Evolutionary conservation across 2,329 filamentous ascomycete species (phyloP).

Genomic region (Fusarium udum): DNA sequence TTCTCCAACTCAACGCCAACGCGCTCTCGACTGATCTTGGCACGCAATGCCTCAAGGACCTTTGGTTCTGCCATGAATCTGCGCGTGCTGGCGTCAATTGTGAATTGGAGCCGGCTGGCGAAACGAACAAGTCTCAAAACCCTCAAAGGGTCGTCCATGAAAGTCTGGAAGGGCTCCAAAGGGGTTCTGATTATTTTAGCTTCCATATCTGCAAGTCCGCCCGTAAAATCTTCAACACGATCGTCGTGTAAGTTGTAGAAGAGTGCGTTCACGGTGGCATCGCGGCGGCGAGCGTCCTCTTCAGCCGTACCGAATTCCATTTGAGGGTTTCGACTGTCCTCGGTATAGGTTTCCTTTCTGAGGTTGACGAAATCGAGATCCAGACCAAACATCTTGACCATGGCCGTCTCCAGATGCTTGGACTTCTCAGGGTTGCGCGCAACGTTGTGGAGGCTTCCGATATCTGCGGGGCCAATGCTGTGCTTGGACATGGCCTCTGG

Average conservation of each 20-base stretch:
- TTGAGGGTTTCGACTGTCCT: slow-evolving; percentile 88
- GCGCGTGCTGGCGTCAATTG: slow-evolving; percentile 75
- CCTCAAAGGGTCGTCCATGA: slow-evolving; percentile 90
- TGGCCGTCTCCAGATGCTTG: slow-evolving; percentile 93
- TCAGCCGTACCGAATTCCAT: slow-evolving; percentile 93
- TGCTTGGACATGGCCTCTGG: slow-evolving; percentile 71
- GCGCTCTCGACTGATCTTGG: slow-evolving; percentile 92
- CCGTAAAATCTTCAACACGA: slow-evolving; percentile 85
- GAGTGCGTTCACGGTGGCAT: slow-evolving; percentile 94
- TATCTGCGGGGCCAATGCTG: slow-evolving; percentile 63
- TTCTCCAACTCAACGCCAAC: slow-evolving; percentile 90
- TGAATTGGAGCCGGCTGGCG: slow-evolving; percentile 83
- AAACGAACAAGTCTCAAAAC: slow-evolving; percentile 90
- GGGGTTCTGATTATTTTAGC: slow-evolving; percentile 82
- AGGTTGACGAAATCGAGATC: slow-evolving; percentile 96
- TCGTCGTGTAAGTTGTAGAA: slow-evolving; percentile 92
- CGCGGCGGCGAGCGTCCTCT: slow-evolving; percentile 88
- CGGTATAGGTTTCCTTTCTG: slow-evolving; percentile 87
- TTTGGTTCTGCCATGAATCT: slow-evolving; percentile 78
- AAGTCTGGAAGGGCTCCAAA: slow-evolving; percentile 87
- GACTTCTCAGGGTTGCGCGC: slow-evolving; percentile 94
- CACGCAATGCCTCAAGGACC: slow-evolving; percentile 80
- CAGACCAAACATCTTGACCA: slow-evolving; percentile 82
- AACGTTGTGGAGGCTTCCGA: slow-evolving; percentile 86
- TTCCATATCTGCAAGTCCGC: slow-evolving; percentile 79